Base-by-base conservation (phyloP, 2,329 filamentous ascomycete species). In the Drechslera avenae region DNA sequence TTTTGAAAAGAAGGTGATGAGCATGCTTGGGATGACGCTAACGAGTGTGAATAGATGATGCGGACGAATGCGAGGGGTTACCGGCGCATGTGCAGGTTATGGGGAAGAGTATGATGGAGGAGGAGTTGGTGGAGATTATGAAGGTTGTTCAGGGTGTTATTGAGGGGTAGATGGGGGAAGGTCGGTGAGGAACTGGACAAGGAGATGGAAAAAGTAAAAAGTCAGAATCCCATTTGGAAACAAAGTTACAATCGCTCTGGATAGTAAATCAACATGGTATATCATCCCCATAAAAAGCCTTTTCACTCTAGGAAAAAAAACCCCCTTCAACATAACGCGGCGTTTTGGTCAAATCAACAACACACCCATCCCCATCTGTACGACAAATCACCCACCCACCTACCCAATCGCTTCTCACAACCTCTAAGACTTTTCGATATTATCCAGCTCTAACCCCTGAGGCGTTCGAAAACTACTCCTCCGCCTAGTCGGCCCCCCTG, bases 21-120 rank as follows among this genome's bases (percentile, higher is more conserved):
- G n/a, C n/a, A n/a, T n/a, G n/a, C 19, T 7, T 8, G 21, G 21
- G 9, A 7, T 2, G 5, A 43, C 14, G 14, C 16, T n/a, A 7
- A 23, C 39, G 47, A 16, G 51, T 54, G 18, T 30, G 30, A 16
- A 3, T 5, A 47, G 49, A 52, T 42, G 39, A 52, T n/a, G 39
- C 33, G 81, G 79, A 81, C 55, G 56, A 75, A 3, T 62, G 74
- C 0, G 73, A 81, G 32, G 78, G 77, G 1, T 69, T 74, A 3
- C 79, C 80, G 0, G 76, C 76, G 16, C 71, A 78, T 3, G 58
- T 83, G 3, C 79, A 83, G 54, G 54, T 83, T 3, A 62, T 79
- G 16, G 73, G 79, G 0, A 75, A 75, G 7, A 70, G 72, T 1
- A 75, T 80, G 67, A 73, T 75, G 39, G 80, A 82, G 16, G 79